phyloP scores from a whole-genome alignment of 495 filamentous ascomycete genomes.

The Hyphodiscus hymeniophilus region DNA sequence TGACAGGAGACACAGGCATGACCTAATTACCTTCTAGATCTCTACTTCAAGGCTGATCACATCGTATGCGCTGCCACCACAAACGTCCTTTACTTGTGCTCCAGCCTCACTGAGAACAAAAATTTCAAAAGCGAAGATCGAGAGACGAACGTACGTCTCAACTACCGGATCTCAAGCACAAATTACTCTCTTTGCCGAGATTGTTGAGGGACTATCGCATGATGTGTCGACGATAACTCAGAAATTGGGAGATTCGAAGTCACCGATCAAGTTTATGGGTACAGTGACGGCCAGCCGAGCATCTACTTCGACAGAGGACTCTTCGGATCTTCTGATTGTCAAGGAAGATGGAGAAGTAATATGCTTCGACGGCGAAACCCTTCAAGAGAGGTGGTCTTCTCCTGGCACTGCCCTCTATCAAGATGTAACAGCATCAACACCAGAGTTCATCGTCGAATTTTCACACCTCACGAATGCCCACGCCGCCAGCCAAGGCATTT shows the following conservation, averaged over 20 bases:
- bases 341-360: slow-evolving; percentile 37
- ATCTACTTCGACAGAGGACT: background rate
- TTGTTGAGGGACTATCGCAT: background rate
- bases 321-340: slow-evolving; percentile 25
- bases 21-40: slow-evolving; percentile 42
- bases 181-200: slow-evolving; percentile 48
- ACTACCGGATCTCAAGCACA: slow-evolving; percentile 29
- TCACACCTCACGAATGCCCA: slow-evolving; percentile 28
- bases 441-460: slow-evolving; percentile 27
- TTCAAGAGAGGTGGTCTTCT: slow-evolving; percentile 34
- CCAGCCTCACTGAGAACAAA: slow-evolving; percentile 67
- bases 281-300: slow-evolving; percentile 2
- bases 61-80: slow-evolving; percentile 78
- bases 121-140: slow-evolving; percentile 39
- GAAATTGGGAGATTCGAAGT: slow-evolving; percentile 11
- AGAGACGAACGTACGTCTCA: slow-evolving; percentile 64
- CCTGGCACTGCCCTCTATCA: slow-evolving; percentile 11
- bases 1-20: slow-evolving; percentile 46
- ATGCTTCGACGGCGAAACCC: slow-evolving; percentile 31
- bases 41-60: slow-evolving; percentile 72
- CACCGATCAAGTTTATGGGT: slow-evolving; percentile 14
- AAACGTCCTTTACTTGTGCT: slow-evolving; percentile 68
- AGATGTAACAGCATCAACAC: slow-evolving; percentile 16
- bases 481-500: slow-evolving; percentile 34
- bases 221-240: slow-evolving; percentile 6